Conservation (phyloP, 2,329 filamentous ascomycete genomes). For the Beauveria medogensis region DNA sequence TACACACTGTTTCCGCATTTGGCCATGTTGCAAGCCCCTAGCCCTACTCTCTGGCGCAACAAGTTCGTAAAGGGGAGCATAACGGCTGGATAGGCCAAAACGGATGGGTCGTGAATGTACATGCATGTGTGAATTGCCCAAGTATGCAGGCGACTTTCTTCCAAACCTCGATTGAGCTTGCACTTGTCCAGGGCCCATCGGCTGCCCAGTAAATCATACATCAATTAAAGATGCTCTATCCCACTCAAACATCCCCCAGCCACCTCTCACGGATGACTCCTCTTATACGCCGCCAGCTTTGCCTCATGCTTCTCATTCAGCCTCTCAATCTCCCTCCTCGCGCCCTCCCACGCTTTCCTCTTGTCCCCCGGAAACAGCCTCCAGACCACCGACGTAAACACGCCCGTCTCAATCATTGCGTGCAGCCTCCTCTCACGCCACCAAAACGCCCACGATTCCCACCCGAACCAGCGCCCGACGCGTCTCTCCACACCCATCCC, state of each 20-base stretch:
- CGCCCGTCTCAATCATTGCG: constrained; percentile 28
- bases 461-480: constrained; percentile 31
- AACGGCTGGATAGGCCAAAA: too few relatives aligned
- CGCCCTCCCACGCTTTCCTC: constrained; percentile 32
- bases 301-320: constrained; percentile 17
- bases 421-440: constrained; percentile 29
- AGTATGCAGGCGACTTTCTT: too few relatives aligned
- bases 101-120: too few relatives aligned
- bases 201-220: too few relatives aligned
- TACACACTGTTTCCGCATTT: too few relatives aligned
- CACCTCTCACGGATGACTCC: background rate
- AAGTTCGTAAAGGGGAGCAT: too few relatives aligned
- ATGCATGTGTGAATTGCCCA: too few relatives aligned
- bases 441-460: constrained; percentile 32
- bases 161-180: too few relatives aligned
- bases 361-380: constrained; percentile 31
- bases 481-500: constrained; percentile 32
- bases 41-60: too few relatives aligned
- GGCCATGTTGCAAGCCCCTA: too few relatives aligned
- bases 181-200: too few relatives aligned
- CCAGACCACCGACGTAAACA: constrained; percentile 33
- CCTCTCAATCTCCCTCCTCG: constrained; percentile 26
- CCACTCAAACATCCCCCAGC: background rate
- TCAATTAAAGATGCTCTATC: background rate
- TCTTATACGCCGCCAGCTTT: background rate